A percentile compares a stretch with the other conserved stretches of the same genome.
Evolutionary conservation across 805 yeast species (phyloP).

Genomic region (Candida sphagnicola): DNA sequence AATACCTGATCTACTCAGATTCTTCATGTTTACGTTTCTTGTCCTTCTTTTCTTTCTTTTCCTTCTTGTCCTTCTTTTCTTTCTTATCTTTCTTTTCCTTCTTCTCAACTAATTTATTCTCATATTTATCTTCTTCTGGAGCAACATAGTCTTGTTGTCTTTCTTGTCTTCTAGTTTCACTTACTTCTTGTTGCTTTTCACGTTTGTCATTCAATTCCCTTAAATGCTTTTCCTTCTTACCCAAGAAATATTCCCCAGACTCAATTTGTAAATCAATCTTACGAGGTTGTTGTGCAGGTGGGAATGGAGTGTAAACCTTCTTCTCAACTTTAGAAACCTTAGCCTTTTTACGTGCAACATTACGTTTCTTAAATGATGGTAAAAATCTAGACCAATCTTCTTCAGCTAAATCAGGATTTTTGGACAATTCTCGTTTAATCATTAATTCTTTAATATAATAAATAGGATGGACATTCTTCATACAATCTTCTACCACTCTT

Average conservation of each 20-base stretch:
- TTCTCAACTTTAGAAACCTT: constrained; percentile 58
- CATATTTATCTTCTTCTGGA: constrained; percentile 69
- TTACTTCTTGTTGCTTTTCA: constrained; percentile 70
- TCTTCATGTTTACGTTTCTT: constrained; percentile 9
- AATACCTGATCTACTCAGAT: neutral
- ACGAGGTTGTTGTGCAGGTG: constrained; percentile 95
- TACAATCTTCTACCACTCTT: constrained; percentile 95
- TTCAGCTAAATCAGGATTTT: constrained; percentile 90
- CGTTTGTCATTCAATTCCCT: constrained; percentile 72
- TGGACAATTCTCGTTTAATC: constrained; percentile 94
- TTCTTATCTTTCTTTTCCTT: constrained; percentile 24
- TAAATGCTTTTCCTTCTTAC: constrained; percentile 74
- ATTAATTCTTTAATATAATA: constrained; percentile 95
- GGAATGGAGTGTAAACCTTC: constrained; percentile 96
- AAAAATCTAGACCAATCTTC: constrained; percentile 97
- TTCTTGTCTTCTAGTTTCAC: constrained; percentile 61
- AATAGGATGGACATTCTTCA: constrained; percentile 96
- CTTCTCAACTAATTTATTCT: constrained; percentile 30
- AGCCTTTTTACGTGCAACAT: constrained; percentile 90
- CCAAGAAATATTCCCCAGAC: constrained; percentile 96
- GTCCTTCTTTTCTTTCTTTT: constrained; percentile 25
- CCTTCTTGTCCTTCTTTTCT: constrained; percentile 22
- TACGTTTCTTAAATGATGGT: constrained; percentile 95
- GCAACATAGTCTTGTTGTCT: constrained; percentile 78
- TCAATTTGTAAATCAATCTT: constrained; percentile 96